Base-by-base conservation (phyloP, 768 basidiomycete species). In the Xerocomellus chrysenteron region DNA sequence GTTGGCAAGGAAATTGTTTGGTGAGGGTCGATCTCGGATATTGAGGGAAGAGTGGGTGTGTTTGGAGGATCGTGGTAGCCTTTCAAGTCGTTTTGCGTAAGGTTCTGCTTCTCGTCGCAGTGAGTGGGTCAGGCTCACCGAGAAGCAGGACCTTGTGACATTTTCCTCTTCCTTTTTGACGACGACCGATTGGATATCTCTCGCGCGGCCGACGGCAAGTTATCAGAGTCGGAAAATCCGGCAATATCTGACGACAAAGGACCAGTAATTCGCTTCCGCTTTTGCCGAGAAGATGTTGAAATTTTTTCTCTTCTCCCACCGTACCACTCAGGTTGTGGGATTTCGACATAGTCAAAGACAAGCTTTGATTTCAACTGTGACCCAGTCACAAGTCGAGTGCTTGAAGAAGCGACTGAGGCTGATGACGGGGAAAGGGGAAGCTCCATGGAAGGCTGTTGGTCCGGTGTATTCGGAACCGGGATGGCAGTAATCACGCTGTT, bases 71-170 rank as follows among this genome's bases (percentile, higher is more conserved):
- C 28, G 46, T 39, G 54, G 19, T 39, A 21, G 56, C 58, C 68
- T 70, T 71, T 65, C 56, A 59, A 64, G 66, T 60, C 42, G 58
- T 39, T 24, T 58, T 55, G 54, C 58, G 44, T 68, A 50, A 68
- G 68, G 64, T 57, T 66, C 61, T 63, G 59, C 68, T 70, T 66
- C 68, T 57, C 50, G 59, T 39, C 36, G 54, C 66, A 70, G 68
- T 65, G 68, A 68, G 68, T 55, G 59, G 55, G 63, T 54, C 54
- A 52, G 56, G 61, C 68, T 70, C 65, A 70, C 68, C 68, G 69
- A 60, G 68, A 65, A 71, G 61, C 67, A 57, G 65, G 47, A 60
- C 68, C 58, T 50, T 46, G 61, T 9, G 55, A 36, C 28, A 44
- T 43, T 48, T 60, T 66, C 46, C 53, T 64, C 53, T 62, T 70